Conservation (phyloP, 768 basidiomycete genomes). For the Boletellus emodensis region DNA sequence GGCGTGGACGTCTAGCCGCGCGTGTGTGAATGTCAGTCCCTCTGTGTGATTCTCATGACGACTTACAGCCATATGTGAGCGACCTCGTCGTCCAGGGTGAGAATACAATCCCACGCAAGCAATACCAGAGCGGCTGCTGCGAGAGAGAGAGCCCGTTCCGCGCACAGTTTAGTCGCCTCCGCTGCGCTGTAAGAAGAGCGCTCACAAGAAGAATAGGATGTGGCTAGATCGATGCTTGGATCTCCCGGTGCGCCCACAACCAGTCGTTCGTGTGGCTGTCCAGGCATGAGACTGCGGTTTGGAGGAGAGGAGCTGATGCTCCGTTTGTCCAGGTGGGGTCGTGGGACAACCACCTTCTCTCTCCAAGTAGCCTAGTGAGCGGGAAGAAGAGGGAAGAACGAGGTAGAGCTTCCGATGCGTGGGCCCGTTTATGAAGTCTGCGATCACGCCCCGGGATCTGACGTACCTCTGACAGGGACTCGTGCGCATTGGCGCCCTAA, state of each 20-base stretch:
- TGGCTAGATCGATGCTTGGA: slow-evolving; percentile 1
- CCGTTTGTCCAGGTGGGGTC: neutral
- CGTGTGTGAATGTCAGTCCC: neutral
- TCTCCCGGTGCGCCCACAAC: neutral
- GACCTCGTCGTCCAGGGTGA: slow-evolving; percentile 17
- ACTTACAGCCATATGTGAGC: slow-evolving; percentile 23
- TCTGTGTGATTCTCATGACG: neutral
- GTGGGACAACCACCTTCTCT: neutral
- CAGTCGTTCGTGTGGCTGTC: neutral
- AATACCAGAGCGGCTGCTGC: slow-evolving; percentile 9
- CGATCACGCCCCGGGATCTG: neutral
- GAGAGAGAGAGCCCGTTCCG: neutral
- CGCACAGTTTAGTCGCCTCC: neutral
- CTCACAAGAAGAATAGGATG: slow-evolving; percentile 12
- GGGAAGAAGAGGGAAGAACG: neutral
- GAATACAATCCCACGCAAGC: slow-evolving; percentile 14
- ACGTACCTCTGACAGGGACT: neutral
- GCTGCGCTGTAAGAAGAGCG: neutral
- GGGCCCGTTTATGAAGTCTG: neutral
- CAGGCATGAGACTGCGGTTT: neutral
- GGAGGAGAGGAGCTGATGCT: neutral
- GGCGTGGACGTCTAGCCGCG: slow-evolving; percentile 5
- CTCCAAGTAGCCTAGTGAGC: neutral
- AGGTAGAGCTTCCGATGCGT: neutral
- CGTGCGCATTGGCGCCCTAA: neutral